These are phyloP conservation scores for Paraphoma chrysanthemicola DNA, from an alignment of 2,329 filamentous ascomycete species.

Conservation along the genomic window DNA sequence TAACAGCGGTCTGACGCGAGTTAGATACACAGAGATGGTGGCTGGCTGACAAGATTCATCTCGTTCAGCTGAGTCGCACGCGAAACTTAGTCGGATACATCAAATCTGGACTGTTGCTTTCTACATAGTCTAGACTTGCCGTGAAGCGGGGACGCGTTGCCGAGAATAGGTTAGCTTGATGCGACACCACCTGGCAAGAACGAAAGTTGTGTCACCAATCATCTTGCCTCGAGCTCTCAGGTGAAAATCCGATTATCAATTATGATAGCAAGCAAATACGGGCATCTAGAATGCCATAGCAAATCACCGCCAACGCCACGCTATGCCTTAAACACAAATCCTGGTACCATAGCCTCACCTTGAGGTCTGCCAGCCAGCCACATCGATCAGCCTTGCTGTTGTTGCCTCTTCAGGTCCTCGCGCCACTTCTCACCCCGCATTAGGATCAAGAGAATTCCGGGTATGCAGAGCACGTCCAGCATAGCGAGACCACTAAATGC, in stretches of 20 bases:
- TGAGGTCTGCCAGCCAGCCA: neutral
- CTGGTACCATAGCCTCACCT: constrained; percentile 3
- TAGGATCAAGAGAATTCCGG: constrained; percentile 29
- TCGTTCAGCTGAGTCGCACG: no score
- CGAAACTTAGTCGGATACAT: no score
- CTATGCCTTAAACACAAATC: constrained; percentile 15
- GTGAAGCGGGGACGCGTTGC: no score
- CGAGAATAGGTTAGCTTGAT: no score
- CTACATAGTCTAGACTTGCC: no score
- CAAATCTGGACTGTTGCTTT: no score
- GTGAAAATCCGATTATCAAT: constrained; percentile 1
- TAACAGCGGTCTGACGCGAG: no score
- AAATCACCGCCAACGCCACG: constrained; percentile 16
- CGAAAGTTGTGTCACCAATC: neutral
- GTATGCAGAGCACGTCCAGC: constrained; percentile 39
- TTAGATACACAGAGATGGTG: no score
- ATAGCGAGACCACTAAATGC: constrained; percentile 50
- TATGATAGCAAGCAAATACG: constrained; percentile 1
- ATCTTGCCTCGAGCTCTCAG: neutral
- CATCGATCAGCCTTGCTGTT: constrained; percentile 13
- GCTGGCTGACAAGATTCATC: no score
- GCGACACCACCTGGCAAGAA: neutral
- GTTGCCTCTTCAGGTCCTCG: constrained; percentile 22
- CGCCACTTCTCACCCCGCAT: constrained; percentile 29
- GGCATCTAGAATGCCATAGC: neutral